Conservation (phyloP, 2,329 filamentous ascomycete species). For the Penicillium griseofulvum region DNA sequence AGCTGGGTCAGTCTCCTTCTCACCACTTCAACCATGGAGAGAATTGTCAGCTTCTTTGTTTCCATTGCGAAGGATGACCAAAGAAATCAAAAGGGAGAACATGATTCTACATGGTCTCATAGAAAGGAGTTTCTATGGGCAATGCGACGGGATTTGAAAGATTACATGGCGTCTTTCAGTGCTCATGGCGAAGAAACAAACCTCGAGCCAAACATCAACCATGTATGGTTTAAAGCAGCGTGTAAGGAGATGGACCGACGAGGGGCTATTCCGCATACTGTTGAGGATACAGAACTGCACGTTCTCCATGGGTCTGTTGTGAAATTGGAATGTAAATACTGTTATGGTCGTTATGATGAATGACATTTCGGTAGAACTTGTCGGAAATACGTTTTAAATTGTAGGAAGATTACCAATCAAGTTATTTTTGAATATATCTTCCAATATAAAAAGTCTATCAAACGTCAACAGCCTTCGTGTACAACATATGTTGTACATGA, state of each 20-base stretch:
- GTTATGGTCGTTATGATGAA: slow-evolving; percentile 16
- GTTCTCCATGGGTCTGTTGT: slow-evolving; percentile 22
- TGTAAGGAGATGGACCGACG: slow-evolving; percentile 19
- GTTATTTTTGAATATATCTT: too few species aligned
- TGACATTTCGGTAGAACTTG: background rate
- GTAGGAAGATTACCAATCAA: too few species aligned
- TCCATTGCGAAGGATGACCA: slow-evolving; percentile 20
- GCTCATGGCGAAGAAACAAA: background rate
- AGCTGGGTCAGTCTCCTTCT: slow-evolving; percentile 28
- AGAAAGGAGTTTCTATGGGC: slow-evolving; percentile 26
- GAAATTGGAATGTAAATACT: slow-evolving; percentile 20
- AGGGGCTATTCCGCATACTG: slow-evolving; percentile 22
- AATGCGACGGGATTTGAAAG: slow-evolving; percentile 24
- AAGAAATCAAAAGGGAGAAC: background rate
- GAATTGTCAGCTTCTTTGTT: slow-evolving; percentile 23
- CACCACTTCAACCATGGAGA: slow-evolving; percentile 27
- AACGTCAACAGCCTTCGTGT: background rate
- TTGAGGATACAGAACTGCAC: slow-evolving; percentile 17
- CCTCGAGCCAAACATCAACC: slow-evolving; percentile 11
- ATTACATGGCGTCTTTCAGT: slow-evolving; percentile 14
- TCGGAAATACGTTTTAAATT: background rate
- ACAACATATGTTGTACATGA: background rate
- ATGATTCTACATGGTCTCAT: slow-evolving; percentile 20
- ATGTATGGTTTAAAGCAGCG: slow-evolving; percentile 28
- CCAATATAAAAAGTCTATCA: background rate